Evolutionary conservation across 2,329 filamentous ascomycete genomes (phyloP), one percentile per base, ranked within the genome.

Genomic region (Diplocarpon mali): DNA sequence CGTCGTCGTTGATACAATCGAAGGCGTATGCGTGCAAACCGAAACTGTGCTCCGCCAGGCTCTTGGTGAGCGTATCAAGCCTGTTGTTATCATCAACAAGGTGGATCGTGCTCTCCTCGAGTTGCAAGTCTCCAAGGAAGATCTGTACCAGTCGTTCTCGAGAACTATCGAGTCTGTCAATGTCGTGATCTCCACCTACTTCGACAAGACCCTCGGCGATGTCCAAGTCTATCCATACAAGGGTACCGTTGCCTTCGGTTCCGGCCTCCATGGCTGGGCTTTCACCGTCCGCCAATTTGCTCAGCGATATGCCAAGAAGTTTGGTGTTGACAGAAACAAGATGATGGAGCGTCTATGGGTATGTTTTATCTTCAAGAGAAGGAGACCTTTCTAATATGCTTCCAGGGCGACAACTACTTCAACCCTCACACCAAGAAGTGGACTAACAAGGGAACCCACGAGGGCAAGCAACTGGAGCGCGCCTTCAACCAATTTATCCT

Each of bases 291-390:
- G 92, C 66, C 92, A 98, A 72, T 98, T 98, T 71, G 92, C 92
- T 61, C 70, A 79, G 66, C 81, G 83, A 64, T 98, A 98, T 70
- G 85, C 90, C 72, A 96, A 96, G 88, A 98, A 98, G 76, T 98
- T 98, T 64, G 92, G 92, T 84, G 92, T 98, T 62, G 90, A 98
- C 82, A 89, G 89, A 71, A 84, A 82, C 76, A 96, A 96, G 87
- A 95, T 98, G 92, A 95, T 96, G 85, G 87, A 95, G 77, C 88
- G 92, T 83, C 87, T 98, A 60, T 98, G 92, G 92, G 82, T 86
- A 71, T 69, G 79, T 64, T 51, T 15, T 9, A 10, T 8, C 16
- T 24, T 30, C 3, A 13, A 31, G 31, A 34, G n/a, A 36, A 16
- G 29, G 15, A 16, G 15, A 11, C 14, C 27, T 47, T 45, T 37